Evolutionary conservation across 805 yeast genomes (phyloP).

Genomic region (Kuraishia capsulata): DNA sequence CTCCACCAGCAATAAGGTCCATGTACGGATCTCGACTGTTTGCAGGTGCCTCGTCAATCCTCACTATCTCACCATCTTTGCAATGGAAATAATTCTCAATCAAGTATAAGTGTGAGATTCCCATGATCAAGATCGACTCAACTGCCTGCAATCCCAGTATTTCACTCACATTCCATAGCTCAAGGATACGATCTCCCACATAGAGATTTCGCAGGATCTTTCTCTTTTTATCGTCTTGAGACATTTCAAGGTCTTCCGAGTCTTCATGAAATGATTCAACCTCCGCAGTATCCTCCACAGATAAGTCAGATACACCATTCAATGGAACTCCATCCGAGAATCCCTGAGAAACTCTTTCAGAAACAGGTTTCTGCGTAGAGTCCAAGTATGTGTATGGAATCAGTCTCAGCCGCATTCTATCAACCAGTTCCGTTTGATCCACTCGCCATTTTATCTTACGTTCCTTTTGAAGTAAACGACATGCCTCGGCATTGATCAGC

Average conservation of each 20-base stretch:
- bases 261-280: slow-evolving; percentile 9
- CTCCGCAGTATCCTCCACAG: background rate
- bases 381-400: slow-evolving; percentile 1
- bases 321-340: background rate
- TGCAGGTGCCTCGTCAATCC: slow-evolving; percentile 55
- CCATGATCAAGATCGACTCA: slow-evolving; percentile 69
- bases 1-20: slow-evolving; percentile 47
- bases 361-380: background rate
- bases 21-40: slow-evolving; percentile 61
- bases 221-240: slow-evolving; percentile 60
- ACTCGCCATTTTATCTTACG: slow-evolving; percentile 22
- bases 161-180: slow-evolving; percentile 67
- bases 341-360: background rate
- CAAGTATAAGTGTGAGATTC: slow-evolving; percentile 55
- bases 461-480: slow-evolving; percentile 20
- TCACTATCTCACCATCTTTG: slow-evolving; percentile 46
- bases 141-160: slow-evolving; percentile 68
- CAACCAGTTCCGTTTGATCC: slow-evolving; percentile 63
- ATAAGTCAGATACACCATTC: no score
- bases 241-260: slow-evolving; percentile 22
- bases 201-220: slow-evolving; percentile 62
- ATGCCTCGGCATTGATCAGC: slow-evolving; percentile 32
- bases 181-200: slow-evolving; percentile 58
- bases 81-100: slow-evolving; percentile 62
- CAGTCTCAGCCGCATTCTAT: slow-evolving; percentile 40